Base-by-base conservation (phyloP, 495 filamentous ascomycete species). In the Stereocaulon alpinum region DNA sequence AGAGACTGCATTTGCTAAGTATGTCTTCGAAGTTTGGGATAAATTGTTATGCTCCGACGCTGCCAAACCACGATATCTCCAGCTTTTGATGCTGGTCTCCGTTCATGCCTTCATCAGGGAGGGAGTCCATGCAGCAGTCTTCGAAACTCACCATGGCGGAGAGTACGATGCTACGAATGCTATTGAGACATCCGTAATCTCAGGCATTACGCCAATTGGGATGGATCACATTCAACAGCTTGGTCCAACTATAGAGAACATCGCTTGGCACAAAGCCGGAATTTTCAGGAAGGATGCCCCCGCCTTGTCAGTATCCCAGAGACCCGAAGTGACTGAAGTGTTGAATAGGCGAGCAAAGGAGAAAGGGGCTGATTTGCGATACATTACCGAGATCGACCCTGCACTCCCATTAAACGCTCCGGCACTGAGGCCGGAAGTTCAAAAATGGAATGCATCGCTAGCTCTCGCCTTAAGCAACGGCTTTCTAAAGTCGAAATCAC, bases 191-290 rank as follows among this genome's bases (percentile, higher is more conserved):
- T 87, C 89, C 3, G 77, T 83, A 1, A 84, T 82, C 0, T 80
- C 80, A 4, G 88, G 80, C 0, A 84, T 96, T 40, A 85, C 81
- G 22, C 84, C 81, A 18, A 74, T 96, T 11, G 90, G 87, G 3
- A 86, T 94, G 59, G 89, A 96, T 62, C 91, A 96, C 64, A 77
- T 85, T 17, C 75, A 69, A 18, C 76, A 85, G 62, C 80, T 96
- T 20, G 91, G 91, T 6, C 67, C 79, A 14, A 88, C 88, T 0
- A 77, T 93, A 30, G 82, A 87, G 37, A 78, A 86, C 64, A 93
- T 96, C 60, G 88, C 90, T 5, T 94, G 89, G 91, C 89, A 95
- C 66, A 95, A 96, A 68, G 80, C 82, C 0, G 91, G 91, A 7
- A 87, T 95, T 44, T 83, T 94, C 74, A 96, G 93, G 67, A 15